phyloP scores from a whole-genome alignment of 2,329 filamentous ascomycete genomes.

The Coniochaeta prunicola region DNA sequence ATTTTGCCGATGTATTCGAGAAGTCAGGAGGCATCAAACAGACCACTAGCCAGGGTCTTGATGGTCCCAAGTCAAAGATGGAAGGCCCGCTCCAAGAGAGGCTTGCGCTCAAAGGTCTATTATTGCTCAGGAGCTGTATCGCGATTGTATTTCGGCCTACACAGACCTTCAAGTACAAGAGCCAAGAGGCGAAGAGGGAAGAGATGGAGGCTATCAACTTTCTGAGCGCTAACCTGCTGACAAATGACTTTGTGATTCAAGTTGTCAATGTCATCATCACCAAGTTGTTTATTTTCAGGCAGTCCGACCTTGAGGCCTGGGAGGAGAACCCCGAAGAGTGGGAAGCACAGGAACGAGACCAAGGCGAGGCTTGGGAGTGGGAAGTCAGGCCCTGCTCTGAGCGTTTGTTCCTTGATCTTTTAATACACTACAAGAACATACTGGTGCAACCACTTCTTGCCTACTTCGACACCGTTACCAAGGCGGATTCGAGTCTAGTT shows the following conservation, averaged over 20 bases:
- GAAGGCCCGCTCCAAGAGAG: slow-evolving; percentile 66
- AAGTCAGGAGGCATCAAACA: slow-evolving; percentile 50
- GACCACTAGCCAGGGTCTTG: slow-evolving; percentile 25
- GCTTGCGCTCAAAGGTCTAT: slow-evolving; percentile 73
- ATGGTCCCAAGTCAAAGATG: slow-evolving; percentile 37
- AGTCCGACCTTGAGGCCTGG: slow-evolving; percentile 83
- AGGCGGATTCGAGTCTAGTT: slow-evolving; percentile 59
- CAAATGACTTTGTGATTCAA: slow-evolving; percentile 66
- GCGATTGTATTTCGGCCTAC: slow-evolving; percentile 77
- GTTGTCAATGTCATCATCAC: slow-evolving; percentile 82
- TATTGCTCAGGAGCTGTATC: slow-evolving; percentile 74
- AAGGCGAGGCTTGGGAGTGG: slow-evolving; percentile 84
- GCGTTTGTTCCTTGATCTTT: slow-evolving; percentile 84
- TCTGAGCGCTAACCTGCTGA: slow-evolving; percentile 69
- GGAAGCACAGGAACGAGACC: slow-evolving; percentile 83
- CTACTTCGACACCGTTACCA: slow-evolving; percentile 75
- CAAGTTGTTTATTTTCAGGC: slow-evolving; percentile 80
- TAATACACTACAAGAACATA: slow-evolving; percentile 80
- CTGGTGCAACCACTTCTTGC: slow-evolving; percentile 71
- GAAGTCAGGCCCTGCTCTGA: slow-evolving; percentile 88
- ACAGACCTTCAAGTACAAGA: slow-evolving; percentile 78
- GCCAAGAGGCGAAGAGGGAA: slow-evolving; percentile 67
- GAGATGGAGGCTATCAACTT: slow-evolving; percentile 60
- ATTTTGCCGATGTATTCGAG: slow-evolving; percentile 68
- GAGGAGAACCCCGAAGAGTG: slow-evolving; percentile 92